Evolutionary conservation across 140 eudicot genomes (phyloP).

Genomic region (Oenanthe javanica): DNA sequence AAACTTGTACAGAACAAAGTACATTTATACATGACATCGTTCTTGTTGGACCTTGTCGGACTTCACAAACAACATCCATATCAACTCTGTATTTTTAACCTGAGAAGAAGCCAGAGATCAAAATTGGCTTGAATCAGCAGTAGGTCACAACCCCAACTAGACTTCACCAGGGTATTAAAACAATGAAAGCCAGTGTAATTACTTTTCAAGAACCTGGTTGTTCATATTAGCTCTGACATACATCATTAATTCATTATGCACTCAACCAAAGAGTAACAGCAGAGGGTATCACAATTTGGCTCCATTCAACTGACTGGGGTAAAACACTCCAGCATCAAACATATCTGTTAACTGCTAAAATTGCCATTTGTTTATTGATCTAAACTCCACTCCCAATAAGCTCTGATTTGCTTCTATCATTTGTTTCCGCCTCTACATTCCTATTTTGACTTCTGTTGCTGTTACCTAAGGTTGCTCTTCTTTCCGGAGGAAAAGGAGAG

Average conservation of each 20-base stretch:
- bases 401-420: conserved; percentile 34
- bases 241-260: conserved; percentile 1
- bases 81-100: not conserved
- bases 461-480: conserved; percentile 26
- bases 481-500: conserved; percentile 35
- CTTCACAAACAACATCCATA: not conserved
- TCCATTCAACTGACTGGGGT: conserved; percentile 7
- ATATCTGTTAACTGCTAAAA: conserved; percentile 3
- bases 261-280: not conserved
- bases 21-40: conserved; percentile 8
- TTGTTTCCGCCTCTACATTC: conserved; percentile 20
- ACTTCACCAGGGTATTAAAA: not conserved
- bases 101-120: conserved; percentile 17
- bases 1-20: not conserved
- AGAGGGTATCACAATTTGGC: not conserved
- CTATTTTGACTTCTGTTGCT: conserved; percentile 28
- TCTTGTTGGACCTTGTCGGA: conserved; percentile 3
- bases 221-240: not conserved
- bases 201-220: not conserved
- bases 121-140: conserved; percentile 15
- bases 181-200: not conserved
- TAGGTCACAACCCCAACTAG: not conserved
- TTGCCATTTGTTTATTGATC: not conserved
- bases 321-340: not conserved
- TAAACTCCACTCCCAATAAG: conserved; percentile 44